Evolutionary conservation across 768 basidiomycete genomes (phyloP), one percentile per base, ranked within the genome.

Genomic region (Dioszegia hungarica): DNA sequence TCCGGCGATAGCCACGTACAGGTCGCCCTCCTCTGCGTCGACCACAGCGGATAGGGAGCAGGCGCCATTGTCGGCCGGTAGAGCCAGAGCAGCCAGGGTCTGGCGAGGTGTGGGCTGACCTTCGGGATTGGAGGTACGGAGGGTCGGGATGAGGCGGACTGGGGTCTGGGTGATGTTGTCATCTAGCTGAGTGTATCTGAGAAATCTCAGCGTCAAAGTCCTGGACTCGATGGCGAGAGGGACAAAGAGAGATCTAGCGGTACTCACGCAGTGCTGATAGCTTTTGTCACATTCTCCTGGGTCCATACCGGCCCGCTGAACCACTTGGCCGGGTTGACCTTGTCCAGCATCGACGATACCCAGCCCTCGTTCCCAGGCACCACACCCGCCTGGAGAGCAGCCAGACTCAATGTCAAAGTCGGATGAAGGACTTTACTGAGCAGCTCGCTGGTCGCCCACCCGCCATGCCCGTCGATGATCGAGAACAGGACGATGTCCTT

Each of bases 1-100:
- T 0, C 95, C 95, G 4, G 91, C 86, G 64, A 86, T 85, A 9
- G 94, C 94, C 31, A 98, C 84, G 66, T 95, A 94, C 25, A 98
- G 75, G 70, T 91, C 85, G 41, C 81, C 82, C 57, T 87, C 82
- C 5, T 86, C 84, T 0, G 89, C 88, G 72, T 98, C 94, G 56
- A 99, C 82, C 43, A 93, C 74, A 0, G 92, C 86, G 75, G 93
- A 80, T 54, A 99, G 78, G 1, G 94, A 91, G 75, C 94, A 98
- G 57, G 90, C 91, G 3, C 94, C 94, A 82, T 71, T 87, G 47
- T 94, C 77, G 3, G 92, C 93, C 0, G 93, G 89, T 31, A 83
- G 81, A 80, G 67, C 24, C 15, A 68, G 40, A 1, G 70, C 61
- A 0, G 67, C 58, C 11, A 71, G 95, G 84, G n/a, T 83, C 78